A percentile compares a stretch with the other conserved stretches of the same genome.
These are phyloP conservation scores for Salmacisia buchloeana DNA, from an alignment of 1,284 basidiomycete genomes.

Conservation along the genomic window DNA sequence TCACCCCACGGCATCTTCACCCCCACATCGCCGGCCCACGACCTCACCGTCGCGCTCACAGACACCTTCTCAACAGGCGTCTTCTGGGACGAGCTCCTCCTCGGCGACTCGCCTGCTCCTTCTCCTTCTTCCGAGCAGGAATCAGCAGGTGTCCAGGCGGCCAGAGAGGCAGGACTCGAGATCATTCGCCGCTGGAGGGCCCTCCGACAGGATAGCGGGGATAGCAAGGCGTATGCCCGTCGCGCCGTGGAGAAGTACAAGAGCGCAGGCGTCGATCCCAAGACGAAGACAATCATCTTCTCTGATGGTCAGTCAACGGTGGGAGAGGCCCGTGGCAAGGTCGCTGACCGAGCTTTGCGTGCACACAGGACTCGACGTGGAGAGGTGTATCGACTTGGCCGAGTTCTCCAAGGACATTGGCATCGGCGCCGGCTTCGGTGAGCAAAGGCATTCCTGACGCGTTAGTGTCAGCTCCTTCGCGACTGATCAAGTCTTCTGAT, in stretches of 20 bases:
- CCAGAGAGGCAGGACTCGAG: conserved; percentile 22
- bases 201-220: conserved; percentile 44
- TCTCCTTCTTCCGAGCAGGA: conserved; percentile 4
- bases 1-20: conserved; percentile 27
- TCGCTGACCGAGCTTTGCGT: background rate
- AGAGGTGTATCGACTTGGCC: conserved; percentile 34
- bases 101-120: background rate
- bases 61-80: conserved; percentile 47
- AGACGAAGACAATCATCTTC: conserved; percentile 43
- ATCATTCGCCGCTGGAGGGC: conserved; percentile 43
- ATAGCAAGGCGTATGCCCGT: conserved; percentile 35
- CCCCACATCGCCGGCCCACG: conserved; percentile 34
- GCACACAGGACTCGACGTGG: conserved; percentile 25
- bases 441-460: background rate
- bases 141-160: background rate
- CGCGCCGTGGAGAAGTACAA: conserved; percentile 32
- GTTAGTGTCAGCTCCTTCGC: background rate
- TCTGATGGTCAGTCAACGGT: conserved; percentile 26
- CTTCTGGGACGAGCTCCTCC: conserved; percentile 44
- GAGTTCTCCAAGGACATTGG: conserved; percentile 30
- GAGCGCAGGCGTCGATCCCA: conserved; percentile 34
- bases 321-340: background rate
- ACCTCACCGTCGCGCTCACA: conserved; percentile 48
- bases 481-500: background rate
- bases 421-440: conserved; percentile 43